Evolutionary conservation across 2,329 filamentous ascomycete genomes (phyloP).

Genomic region (Zymoseptoria tritici): DNA sequence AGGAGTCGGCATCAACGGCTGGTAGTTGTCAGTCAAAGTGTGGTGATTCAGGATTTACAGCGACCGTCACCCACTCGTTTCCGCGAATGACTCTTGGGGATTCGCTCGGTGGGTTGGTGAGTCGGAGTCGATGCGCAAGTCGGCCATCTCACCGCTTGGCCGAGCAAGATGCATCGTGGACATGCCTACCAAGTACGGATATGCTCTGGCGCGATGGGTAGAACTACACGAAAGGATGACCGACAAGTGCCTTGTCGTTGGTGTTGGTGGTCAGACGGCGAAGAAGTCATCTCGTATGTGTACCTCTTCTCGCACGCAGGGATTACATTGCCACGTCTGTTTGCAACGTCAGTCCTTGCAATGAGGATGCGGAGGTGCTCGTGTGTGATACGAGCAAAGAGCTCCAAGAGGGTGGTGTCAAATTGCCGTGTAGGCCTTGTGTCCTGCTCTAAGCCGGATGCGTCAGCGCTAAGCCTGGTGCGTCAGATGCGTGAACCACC

Average conservation of each 20-base stretch:
- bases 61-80: slow-evolving; percentile 1
- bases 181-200: not conserved
- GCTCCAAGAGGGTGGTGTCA: not conserved
- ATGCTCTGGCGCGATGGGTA: not conserved
- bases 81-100: slow-evolving; percentile 2
- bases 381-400: not conserved
- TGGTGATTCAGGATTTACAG: not conserved
- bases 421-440: no score
- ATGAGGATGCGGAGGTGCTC: not conserved
- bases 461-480: no score
- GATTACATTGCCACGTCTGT: not conserved
- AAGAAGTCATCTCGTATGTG: not conserved
- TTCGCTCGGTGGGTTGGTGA: not conserved
- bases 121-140: not conserved
- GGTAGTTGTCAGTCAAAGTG: not conserved
- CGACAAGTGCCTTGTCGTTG: not conserved
- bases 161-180: not conserved
- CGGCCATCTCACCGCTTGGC: not conserved
- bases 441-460: no score
- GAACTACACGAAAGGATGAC: not conserved
- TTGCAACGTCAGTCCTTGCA: not conserved
- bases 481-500: no score
- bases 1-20: slow-evolving; percentile 1
- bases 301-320: not conserved
- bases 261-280: not conserved